Evolutionary conservation across 345 rosid species (phyloP).

Genomic region (Populus simonii): DNA sequence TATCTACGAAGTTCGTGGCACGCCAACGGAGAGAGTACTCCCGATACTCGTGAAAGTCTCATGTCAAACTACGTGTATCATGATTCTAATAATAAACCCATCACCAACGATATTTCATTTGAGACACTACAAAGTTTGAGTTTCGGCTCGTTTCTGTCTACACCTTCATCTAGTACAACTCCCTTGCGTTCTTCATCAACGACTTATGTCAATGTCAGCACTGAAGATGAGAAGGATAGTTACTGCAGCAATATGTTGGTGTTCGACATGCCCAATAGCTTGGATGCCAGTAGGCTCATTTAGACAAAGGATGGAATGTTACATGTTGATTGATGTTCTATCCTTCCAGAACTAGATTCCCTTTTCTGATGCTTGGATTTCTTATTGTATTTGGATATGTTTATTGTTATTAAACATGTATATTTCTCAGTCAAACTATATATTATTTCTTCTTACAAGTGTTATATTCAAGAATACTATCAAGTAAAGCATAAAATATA

Average conservation of each 20-base stretch:
- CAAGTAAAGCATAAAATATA: too few species aligned
- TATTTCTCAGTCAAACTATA: too few species aligned
- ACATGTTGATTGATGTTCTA: too few species aligned
- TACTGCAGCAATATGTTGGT: slow-evolving; percentile 36
- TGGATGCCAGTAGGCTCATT: slow-evolving; percentile 40
- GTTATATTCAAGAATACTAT: too few species aligned
- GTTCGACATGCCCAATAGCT: slow-evolving; percentile 37
- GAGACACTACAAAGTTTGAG: slow-evolving; percentile 21
- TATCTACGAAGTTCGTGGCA: neutral
- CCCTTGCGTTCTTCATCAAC: slow-evolving; percentile 55
- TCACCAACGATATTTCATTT: neutral
- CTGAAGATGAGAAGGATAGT: slow-evolving; percentile 64
- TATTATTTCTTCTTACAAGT: too few species aligned
- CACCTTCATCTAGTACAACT: slow-evolving; percentile 52
- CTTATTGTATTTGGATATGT: too few species aligned
- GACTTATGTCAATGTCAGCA: slow-evolving; percentile 39
- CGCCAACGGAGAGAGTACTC: neutral
- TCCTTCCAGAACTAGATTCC: too few species aligned
- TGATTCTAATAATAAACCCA: neutral
- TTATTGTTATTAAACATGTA: too few species aligned
- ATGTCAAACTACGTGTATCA: slow-evolving; percentile 4
- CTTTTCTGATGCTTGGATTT: too few species aligned
- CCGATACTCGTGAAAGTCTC: neutral
- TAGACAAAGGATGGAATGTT: neutral
- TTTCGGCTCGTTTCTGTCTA: slow-evolving; percentile 41